A percentile compares a stretch with the other conserved stretches of the same genome.
Evolutionary conservation across 2,329 filamentous ascomycete species (phyloP).

Genomic region (Neopestalotiopsis sp.): DNA sequence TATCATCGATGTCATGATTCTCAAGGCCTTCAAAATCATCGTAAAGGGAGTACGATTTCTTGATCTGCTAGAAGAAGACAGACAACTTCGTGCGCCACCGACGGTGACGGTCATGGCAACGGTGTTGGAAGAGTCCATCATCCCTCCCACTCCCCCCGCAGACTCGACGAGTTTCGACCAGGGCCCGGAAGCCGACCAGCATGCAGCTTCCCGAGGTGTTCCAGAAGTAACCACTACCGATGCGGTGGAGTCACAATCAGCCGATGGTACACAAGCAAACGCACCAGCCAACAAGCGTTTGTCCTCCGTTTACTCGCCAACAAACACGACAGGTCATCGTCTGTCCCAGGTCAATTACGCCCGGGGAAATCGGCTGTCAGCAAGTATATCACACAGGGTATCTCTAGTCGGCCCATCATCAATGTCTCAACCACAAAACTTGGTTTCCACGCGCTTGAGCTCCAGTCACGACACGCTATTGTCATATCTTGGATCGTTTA

Average conservation of each 20-base stretch:
- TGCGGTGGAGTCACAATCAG: constrained; percentile 39
- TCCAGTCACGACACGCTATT: constrained; percentile 86
- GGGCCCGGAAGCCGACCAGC: constrained; percentile 35
- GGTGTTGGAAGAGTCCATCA: constrained; percentile 60
- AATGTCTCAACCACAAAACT: constrained; percentile 66
- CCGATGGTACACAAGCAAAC: constrained; percentile 42
- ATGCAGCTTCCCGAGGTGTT: constrained; percentile 46
- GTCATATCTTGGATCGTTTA: constrained; percentile 89
- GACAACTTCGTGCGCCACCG: constrained; percentile 51
- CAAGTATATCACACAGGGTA: constrained; percentile 72
- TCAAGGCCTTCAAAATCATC: constrained; percentile 94
- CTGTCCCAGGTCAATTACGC: constrained; percentile 43
- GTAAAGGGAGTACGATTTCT: constrained; percentile 88
- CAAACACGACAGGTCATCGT: constrained; percentile 34
- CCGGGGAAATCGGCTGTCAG: constrained; percentile 53
- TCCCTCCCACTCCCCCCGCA: constrained; percentile 68
- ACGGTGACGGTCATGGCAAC: constrained; percentile 65
- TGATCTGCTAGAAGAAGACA: constrained; percentile 78
- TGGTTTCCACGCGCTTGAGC: constrained; percentile 84
- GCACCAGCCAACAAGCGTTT: constrained; percentile 49
- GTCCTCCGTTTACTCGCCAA: constrained; percentile 48
- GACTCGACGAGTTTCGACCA: constrained; percentile 58
- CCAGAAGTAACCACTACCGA: constrained; percentile 39
- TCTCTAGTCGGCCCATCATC: constrained; percentile 75
- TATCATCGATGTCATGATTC: constrained; percentile 88